Evolutionary conservation across 2,329 filamentous ascomycete species (phyloP).

Genomic region (Epichloe amarillans): DNA sequence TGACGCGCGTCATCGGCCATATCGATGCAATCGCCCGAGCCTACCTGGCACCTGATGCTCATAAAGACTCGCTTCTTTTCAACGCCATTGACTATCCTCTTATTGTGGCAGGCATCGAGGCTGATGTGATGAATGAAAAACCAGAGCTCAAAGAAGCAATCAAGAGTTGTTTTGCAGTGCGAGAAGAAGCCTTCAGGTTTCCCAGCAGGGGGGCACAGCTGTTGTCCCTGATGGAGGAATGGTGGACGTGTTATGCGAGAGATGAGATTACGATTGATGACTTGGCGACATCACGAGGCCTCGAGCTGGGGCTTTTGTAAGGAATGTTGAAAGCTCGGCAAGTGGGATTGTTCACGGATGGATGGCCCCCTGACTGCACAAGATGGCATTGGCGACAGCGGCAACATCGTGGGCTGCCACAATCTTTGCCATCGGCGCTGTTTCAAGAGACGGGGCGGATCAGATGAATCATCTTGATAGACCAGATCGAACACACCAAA

Average conservation of each 20-base stretch:
- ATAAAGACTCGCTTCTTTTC: slow-evolving; percentile 1
- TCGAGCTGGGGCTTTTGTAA: slow-evolving; percentile 1
- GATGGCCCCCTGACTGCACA: too few relatives aligned
- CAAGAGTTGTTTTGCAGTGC: slow-evolving; percentile 1
- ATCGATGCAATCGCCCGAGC: slow-evolving; percentile 1
- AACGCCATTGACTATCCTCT: slow-evolving; percentile 3
- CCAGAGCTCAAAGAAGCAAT: neutral
- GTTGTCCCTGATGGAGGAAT: neutral
- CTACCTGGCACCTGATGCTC: neutral
- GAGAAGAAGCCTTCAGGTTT: neutral
- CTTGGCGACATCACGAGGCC: neutral
- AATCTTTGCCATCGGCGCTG: neutral
- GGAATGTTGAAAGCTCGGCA: neutral
- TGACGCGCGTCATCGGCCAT: slow-evolving; percentile 1
- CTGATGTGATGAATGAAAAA: neutral
- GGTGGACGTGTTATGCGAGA: neutral
- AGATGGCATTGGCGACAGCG: neutral
- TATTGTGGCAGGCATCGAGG: neutral
- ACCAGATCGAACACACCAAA: too few relatives aligned
- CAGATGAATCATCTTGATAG: too few relatives aligned
- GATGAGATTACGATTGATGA: neutral
- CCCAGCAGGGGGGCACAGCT: neutral
- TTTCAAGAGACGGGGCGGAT: too few relatives aligned
- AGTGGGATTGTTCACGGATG: too few relatives aligned
- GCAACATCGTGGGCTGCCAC: neutral